These are phyloP conservation scores for Septoria linicola DNA, from an alignment of 2,329 filamentous ascomycete genomes.

Conservation along the genomic window DNA sequence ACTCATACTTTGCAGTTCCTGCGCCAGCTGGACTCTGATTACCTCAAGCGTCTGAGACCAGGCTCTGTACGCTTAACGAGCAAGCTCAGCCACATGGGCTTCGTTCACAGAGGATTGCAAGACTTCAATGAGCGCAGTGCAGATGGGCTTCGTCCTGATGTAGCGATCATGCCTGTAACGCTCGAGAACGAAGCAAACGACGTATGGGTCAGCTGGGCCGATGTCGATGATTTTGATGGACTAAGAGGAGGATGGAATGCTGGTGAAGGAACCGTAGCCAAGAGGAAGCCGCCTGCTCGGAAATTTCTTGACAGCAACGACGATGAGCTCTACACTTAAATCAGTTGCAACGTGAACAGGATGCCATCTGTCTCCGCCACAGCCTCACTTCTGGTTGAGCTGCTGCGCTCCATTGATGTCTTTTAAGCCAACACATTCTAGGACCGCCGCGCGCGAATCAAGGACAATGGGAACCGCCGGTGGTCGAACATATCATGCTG, in stretches of 20 bases:
- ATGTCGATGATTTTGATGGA: slow-evolving; percentile 9
- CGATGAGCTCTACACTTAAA: slow-evolving; percentile 2
- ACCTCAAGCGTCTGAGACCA: slow-evolving; percentile 1
- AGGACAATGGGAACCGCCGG: too few relatives aligned
- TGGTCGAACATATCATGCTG: too few relatives aligned
- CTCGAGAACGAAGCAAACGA: slow-evolving; percentile 8
- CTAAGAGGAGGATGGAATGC: slow-evolving; percentile 7
- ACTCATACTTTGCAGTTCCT: background rate
- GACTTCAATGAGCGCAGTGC: slow-evolving; percentile 9
- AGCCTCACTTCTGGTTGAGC: too few relatives aligned
- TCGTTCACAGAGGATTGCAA: slow-evolving; percentile 3
- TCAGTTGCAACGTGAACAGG: too few relatives aligned
- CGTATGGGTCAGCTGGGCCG: slow-evolving; percentile 3
- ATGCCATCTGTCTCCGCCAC: too few relatives aligned
- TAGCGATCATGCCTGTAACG: slow-evolving; percentile 9
- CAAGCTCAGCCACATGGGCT: slow-evolving; percentile 7
- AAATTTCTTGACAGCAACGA: background rate
- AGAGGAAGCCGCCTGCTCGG: slow-evolving; percentile 6
- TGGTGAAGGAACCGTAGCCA: slow-evolving; percentile 2
- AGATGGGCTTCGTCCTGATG: slow-evolving; percentile 11
- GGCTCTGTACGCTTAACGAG: slow-evolving; percentile 7
- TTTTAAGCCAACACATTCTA: too few relatives aligned
- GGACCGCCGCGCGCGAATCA: too few relatives aligned
- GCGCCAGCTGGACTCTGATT: background rate
- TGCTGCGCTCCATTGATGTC: too few relatives aligned